A percentile compares a stretch with the other conserved stretches of the same genome.
Evolutionary conservation across 164 flowering plant species (phyloP).

Genomic region (Macadamia tetraphylla): DNA sequence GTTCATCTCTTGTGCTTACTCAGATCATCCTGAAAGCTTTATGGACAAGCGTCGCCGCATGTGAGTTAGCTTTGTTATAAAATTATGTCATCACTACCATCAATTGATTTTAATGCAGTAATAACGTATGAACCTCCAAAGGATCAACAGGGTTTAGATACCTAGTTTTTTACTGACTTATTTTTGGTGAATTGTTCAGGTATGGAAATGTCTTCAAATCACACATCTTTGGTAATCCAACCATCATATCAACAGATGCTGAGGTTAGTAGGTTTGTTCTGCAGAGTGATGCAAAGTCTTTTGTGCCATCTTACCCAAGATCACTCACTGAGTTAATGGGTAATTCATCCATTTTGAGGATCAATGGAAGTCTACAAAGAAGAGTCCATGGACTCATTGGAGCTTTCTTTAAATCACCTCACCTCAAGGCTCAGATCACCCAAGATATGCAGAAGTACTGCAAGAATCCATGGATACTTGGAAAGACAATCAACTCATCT

Average conservation of each 20-base stretch:
- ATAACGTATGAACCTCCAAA: too few species aligned
- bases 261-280: slow-evolving; percentile 81
- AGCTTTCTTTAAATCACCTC: slow-evolving; percentile 71
- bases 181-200: slow-evolving; percentile 24
- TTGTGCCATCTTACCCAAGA: slow-evolving; percentile 79
- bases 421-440: slow-evolving; percentile 59
- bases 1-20: slow-evolving; percentile 78
- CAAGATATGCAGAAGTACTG: slow-evolving; percentile 40
- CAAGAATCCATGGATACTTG: slow-evolving; percentile 45
- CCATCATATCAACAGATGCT: slow-evolving; percentile 84
- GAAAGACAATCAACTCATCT: slow-evolving; percentile 32
- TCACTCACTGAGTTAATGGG: slow-evolving; percentile 70
- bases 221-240: slow-evolving; percentile 65
- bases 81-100: too few species aligned
- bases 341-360: slow-evolving; percentile 59
- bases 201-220: slow-evolving; percentile 92
- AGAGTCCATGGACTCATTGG: slow-evolving; percentile 72
- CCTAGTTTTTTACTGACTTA: too few species aligned
- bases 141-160: too few species aligned
- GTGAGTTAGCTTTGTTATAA: slow-evolving; percentile 34
- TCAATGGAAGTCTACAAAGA: slow-evolving; percentile 61
- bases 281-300: slow-evolving; percentile 65
- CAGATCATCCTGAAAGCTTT: slow-evolving; percentile 77
- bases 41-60: slow-evolving; percentile 68
- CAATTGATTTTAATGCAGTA: too few species aligned